Percentiles rank a stretch among this genome's conserved stretches.
Evolutionary conservation across 2,329 filamentous ascomycete species (phyloP).

Genomic region (Sphaerulina vaccinii): DNA sequence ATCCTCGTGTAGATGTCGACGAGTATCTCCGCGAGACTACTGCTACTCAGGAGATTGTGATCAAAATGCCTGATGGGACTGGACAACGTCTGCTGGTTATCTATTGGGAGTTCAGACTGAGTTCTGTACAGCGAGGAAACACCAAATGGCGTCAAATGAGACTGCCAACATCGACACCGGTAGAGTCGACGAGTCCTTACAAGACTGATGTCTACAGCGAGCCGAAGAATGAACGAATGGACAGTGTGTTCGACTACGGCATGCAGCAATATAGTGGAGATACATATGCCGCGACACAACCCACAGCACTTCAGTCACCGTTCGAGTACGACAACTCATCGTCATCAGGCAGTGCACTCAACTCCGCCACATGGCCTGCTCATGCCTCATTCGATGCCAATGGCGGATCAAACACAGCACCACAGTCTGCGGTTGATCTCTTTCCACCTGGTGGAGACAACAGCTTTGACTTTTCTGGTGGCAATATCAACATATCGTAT

Average conservation of each 20-base stretch:
- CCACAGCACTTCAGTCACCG: constrained; percentile 30
- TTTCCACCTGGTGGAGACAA: constrained; percentile 31
- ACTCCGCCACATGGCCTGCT: constrained; percentile 29
- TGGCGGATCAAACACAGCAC: constrained; percentile 15
- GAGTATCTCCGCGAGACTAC: constrained; percentile 39
- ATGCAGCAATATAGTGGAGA: constrained; percentile 13
- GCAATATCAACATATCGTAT: constrained; percentile 43
- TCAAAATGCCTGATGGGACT: constrained; percentile 31
- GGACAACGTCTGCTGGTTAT: constrained; percentile 34
- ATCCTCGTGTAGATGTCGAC: constrained; percentile 30
- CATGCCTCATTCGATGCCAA: constrained; percentile 16
- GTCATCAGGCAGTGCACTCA: constrained; percentile 28
- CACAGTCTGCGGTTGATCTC: constrained; percentile 20
- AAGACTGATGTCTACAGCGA: neutral
- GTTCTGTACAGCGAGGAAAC: constrained; percentile 22
- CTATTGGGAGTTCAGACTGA: constrained; percentile 33
- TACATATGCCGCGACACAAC: constrained; percentile 15
- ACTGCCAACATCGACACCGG: constrained; percentile 18
- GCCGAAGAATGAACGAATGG: constrained; percentile 22
- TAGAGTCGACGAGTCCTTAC: neutral
- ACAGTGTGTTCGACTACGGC: constrained; percentile 27
- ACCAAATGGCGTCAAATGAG: constrained; percentile 33
- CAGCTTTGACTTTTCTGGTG: constrained; percentile 42
- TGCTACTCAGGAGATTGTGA: constrained; percentile 45
- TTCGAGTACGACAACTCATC: constrained; percentile 35